Evolutionary conservation across 2,329 filamentous ascomycete genomes (phyloP), one percentile per base, ranked within the genome.

Genomic region (Helminthosporium solani): DNA sequence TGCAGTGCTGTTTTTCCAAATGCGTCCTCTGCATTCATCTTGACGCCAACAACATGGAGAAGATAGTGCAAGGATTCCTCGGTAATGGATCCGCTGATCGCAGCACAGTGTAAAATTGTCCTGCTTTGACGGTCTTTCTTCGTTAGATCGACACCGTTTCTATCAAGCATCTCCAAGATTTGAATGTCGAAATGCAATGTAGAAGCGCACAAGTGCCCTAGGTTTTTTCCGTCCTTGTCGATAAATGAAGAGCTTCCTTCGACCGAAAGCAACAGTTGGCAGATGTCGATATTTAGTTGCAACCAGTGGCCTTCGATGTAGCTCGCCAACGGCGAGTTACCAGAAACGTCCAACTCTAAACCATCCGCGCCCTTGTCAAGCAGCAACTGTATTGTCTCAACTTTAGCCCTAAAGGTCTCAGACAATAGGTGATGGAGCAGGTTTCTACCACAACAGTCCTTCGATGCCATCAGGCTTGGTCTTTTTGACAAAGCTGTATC

Each of bases 231-330:
- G 3, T 47, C 11, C 6, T 30, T 45, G 35, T 51, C 39, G 6
- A 47, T 18, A 48, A 43, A 42, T 5, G 18, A 45, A 39, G 49
- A 33, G 49, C 15, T 51, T 45, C 49, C 49, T 33, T 51, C 33
- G 25, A 45, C 15, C n/a, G 21, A 44, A 40, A 48, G 41, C 23
- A 48, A 30, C n/a, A 3, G 16, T 23, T 36, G 30, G 21, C 19
- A 44, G n/a, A 48, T 41, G 30, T 41, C 11, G 14, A 38, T 12
- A 44, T 44, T 9, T 15, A 27, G 11, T 37, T 0, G 8, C 21
- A 27, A 2, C 31, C 2, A 2, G 14, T 9, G 12, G n/a, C 14
- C 12, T 44, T 41, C 11, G 19, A 48, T n/a, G 39, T 47, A 51
- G 27, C 18, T 45, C 20, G 30, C 41, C n/a, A 48, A 36, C 5